Base-by-base conservation (phyloP, 345 rosid species). In the Euclidium syriacum region DNA sequence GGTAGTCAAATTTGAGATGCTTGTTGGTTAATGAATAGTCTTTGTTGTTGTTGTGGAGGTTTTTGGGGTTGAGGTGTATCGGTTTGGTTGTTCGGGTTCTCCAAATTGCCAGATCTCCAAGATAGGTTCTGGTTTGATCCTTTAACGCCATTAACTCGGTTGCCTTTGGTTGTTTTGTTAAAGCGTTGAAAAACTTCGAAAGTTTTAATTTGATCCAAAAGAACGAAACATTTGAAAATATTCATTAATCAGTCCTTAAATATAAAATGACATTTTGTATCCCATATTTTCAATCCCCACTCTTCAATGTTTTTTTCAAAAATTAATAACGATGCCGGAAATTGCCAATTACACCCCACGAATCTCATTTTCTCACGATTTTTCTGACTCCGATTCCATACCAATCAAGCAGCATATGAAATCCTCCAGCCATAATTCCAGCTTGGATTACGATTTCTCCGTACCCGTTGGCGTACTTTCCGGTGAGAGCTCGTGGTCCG, bases 351-450 rank as follows among this genome's bases (percentile, higher is more conserved):
- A 73, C 42, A 80, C 82, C 53, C 90, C 86, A 1, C 76, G 86
- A 56, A 82, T 84, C 52, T 86, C 95, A 6, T 86, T 86, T 61
- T 86, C 95, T 61, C 80, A 79, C 16, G 90, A 86, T 67, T 64
- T 86, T 57, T 54, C 71, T 38, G 66, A 67, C 15, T 71, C 62
- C 1, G 87, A 79, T 17, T 43, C 67, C 11, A 74, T 77, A 6
- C 88, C 87, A 0, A 61, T 78, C 2, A 89, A 83, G 52, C 78
- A 72, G 69, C 16, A 36, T 46, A 15, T 56, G 73, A 30, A 61
- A 78, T 22, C 64, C 7, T 78, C 81, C 0, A 72, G 73, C 24
- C 15, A 16, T 16, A 63, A 62, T 35, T 49, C 71, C 5, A 72
- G 78, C 73, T 9, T 69, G 23, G 80, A 77, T 19, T 85, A 75